Conservation (phyloP, 345 rosid genomes). For the Salix purpurea region DNA sequence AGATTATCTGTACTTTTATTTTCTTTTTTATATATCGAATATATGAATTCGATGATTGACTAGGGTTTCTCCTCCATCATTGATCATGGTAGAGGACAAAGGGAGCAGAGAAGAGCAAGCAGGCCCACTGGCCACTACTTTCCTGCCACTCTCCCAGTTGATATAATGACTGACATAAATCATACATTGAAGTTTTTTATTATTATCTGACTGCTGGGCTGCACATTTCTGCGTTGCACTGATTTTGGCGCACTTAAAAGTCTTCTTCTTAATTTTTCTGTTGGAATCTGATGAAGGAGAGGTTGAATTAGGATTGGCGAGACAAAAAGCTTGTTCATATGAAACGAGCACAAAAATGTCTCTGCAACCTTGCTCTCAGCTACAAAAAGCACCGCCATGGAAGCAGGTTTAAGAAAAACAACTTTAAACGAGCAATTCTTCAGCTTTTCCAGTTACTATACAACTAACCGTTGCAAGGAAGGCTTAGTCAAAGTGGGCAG, state of each 20-base stretch:
- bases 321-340: background rate
- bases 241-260: background rate
- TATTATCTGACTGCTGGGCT: background rate
- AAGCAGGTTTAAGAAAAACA: background rate
- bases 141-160: background rate
- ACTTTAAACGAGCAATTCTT: background rate
- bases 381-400: background rate
- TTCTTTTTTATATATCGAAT: background rate
- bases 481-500: background rate
- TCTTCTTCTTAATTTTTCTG: too few species aligned
- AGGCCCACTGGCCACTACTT: background rate
- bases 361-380: background rate
- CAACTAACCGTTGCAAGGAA: background rate
- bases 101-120: background rate
- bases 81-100: background rate
- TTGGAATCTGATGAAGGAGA: background rate
- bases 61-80: background rate
- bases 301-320: background rate
- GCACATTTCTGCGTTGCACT: background rate
- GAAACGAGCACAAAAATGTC: background rate
- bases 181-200: background rate
- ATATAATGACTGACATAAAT: background rate
- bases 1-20: too few species aligned
- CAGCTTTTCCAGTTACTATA: background rate
- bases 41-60: background rate